These are phyloP conservation scores for Candida namnaoensis DNA, from an alignment of 805 yeast species.

Conservation along the genomic window DNA sequence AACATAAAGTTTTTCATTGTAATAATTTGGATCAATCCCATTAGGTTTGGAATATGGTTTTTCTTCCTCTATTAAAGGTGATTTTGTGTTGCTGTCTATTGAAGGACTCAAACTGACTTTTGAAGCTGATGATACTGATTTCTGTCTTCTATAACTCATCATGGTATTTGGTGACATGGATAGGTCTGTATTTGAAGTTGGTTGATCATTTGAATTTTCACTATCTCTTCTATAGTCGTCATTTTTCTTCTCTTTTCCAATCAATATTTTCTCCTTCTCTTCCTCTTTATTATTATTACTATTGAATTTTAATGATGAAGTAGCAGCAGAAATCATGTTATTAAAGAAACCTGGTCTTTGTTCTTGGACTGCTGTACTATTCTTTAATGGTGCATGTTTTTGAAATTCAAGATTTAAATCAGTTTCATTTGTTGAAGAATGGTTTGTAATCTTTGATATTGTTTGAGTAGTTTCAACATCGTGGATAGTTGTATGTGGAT, in stretches of 20 bases:
- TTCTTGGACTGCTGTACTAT: neutral
- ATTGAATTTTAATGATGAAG: slow-evolving; percentile 1
- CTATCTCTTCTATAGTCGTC: neutral
- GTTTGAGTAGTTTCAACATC: slow-evolving; percentile 30
- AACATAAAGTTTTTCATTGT: slow-evolving; percentile 35
- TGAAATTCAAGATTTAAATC: slow-evolving; percentile 6
- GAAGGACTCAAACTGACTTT: slow-evolving; percentile 10
- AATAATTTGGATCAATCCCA: slow-evolving; percentile 4
- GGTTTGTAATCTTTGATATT: slow-evolving; percentile 11
- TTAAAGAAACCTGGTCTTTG: slow-evolving; percentile 10
- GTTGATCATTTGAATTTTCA: neutral
- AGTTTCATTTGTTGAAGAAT: slow-evolving; percentile 5
- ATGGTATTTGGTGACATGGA: slow-evolving; percentile 15
- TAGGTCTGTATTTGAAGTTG: neutral
- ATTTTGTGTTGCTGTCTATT: slow-evolving; percentile 3
- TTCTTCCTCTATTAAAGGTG: slow-evolving; percentile 12
- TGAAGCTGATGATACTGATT: slow-evolving; percentile 6
- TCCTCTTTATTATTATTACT: neutral
- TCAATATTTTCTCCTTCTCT: neutral
- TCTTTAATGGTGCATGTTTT: slow-evolving; percentile 3
- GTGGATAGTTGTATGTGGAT: slow-evolving; percentile 41
- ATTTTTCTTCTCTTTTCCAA: neutral
- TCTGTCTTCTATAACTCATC: slow-evolving; percentile 15
- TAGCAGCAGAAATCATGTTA: slow-evolving; percentile 11
- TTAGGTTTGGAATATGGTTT: slow-evolving; percentile 4